Evolutionary conservation across 371 early-diverging fungal genomes (phyloP).

Genomic region (Nosema muscidifuracis): DNA sequence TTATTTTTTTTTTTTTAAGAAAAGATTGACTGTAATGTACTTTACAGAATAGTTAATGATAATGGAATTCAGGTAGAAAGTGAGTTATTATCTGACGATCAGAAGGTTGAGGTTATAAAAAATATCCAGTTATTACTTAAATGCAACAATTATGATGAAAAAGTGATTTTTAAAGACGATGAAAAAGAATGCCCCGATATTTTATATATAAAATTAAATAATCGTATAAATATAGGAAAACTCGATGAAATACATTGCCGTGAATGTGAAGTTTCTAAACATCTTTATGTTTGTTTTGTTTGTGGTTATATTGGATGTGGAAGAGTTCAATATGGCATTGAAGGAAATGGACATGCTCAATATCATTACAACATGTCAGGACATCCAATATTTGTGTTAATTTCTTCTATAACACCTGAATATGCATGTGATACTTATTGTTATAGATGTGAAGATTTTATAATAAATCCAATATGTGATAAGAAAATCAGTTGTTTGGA

Average conservation of each 20-base stretch:
- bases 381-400: conserved; percentile 70
- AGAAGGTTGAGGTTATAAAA: no score
- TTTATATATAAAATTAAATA: not conserved
- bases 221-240: not conserved
- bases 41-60: no score
- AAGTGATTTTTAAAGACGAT: conserved; percentile 6
- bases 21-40: no score
- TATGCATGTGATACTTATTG: conserved; percentile 48
- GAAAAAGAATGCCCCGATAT: conserved; percentile 23
- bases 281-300: conserved; percentile 67
- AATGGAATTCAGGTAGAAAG: no score
- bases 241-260: conserved; percentile 51
- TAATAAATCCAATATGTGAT: conserved; percentile 4
- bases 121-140: not conserved
- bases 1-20: no score
- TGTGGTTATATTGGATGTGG: conserved; percentile 69
- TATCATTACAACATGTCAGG: conserved; percentile 74
- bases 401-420: conserved; percentile 37
- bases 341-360: conserved; percentile 94
- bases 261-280: conserved; percentile 79
- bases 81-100: no score
- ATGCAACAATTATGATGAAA: conserved; percentile 24
- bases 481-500: conserved; percentile 3
- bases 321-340: conserved; percentile 78
- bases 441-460: conserved; percentile 47